Evolutionary conservation across 169 alveolate genomes (phyloP).

Genomic region (Amoebophrya sp.): DNA sequence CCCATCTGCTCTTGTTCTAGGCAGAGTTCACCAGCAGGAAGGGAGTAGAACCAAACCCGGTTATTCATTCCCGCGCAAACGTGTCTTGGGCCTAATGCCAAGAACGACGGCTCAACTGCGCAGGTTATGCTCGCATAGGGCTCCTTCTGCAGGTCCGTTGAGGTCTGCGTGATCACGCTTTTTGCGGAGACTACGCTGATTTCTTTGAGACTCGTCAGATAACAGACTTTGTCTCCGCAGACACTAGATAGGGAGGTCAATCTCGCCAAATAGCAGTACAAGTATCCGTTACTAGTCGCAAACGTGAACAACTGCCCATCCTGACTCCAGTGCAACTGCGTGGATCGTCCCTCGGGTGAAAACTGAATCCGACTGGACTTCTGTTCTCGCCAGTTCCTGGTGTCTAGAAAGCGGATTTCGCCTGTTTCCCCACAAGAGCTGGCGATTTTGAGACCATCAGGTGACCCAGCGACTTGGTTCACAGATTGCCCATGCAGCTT

Average conservation of each 20-base stretch:
- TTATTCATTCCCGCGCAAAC: conserved; percentile 46
- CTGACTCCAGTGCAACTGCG: not conserved
- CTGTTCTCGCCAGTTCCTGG: not conserved
- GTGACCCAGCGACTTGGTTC: not conserved
- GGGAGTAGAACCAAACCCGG: conserved; percentile 45
- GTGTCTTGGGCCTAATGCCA: conserved; percentile 42
- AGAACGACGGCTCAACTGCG: conserved; percentile 40
- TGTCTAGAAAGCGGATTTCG: not conserved
- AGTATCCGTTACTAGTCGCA: not conserved
- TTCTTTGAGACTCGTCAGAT: not conserved
- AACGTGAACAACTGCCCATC: not conserved
- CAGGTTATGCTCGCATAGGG: not conserved
- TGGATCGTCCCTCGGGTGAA: not conserved
- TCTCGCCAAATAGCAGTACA: not conserved
- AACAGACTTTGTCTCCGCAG: not conserved
- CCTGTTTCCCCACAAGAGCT: not conserved
- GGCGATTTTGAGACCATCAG: not conserved
- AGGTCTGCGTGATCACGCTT: not conserved
- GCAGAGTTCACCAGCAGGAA: not conserved
- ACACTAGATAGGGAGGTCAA: not conserved
- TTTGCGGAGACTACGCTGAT: not conserved
- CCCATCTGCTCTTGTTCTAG: not conserved
- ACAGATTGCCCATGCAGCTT: not conserved
- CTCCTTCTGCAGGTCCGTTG: not conserved
- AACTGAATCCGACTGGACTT: not conserved